These are phyloP conservation scores for Schwanniomyces etchellsii DNA, from an alignment of 1,139 yeast genomes.

Conservation along the genomic window DNA sequence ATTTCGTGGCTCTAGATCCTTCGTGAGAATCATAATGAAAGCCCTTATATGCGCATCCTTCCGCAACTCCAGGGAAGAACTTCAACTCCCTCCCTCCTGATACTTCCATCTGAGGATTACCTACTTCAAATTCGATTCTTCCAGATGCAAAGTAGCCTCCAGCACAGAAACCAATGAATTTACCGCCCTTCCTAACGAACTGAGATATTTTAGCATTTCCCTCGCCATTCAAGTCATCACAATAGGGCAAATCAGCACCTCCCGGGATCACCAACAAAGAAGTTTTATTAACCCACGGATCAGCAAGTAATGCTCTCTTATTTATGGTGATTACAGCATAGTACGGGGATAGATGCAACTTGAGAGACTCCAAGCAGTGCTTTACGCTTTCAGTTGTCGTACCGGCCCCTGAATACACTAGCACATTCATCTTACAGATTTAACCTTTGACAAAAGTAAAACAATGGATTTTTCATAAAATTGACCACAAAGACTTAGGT, in stretches of 20 bases:
- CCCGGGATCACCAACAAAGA: constrained; percentile 86
- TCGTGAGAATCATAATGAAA: constrained; percentile 70
- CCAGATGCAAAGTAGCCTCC: constrained; percentile 87
- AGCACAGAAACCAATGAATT: constrained; percentile 86
- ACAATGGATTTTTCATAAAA: too few relatives aligned
- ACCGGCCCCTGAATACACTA: constrained; percentile 82
- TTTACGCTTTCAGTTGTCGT: constrained; percentile 82
- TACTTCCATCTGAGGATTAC: constrained; percentile 66
- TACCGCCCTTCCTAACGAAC: constrained; percentile 76
- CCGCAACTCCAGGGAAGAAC: constrained; percentile 75
- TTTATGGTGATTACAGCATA: constrained; percentile 80
- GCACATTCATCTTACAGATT: constrained; percentile 55
- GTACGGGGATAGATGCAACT: constrained; percentile 74
- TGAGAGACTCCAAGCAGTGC: constrained; percentile 72
- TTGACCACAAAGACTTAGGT: too few relatives aligned
- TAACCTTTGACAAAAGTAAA: too few relatives aligned
- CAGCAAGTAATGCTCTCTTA: constrained; percentile 56
- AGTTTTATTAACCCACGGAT: constrained; percentile 87
- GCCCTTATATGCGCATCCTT: constrained; percentile 80
- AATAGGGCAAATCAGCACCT: constrained; percentile 90
- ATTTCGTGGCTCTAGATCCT: constrained; percentile 62
- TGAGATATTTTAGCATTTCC: constrained; percentile 58
- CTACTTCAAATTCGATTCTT: constrained; percentile 78
- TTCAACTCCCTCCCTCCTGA: constrained; percentile 76
- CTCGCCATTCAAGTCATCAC: constrained; percentile 62